Base-by-base conservation (phyloP, 345 rosid genomes). In the Garcia nutans region DNA sequence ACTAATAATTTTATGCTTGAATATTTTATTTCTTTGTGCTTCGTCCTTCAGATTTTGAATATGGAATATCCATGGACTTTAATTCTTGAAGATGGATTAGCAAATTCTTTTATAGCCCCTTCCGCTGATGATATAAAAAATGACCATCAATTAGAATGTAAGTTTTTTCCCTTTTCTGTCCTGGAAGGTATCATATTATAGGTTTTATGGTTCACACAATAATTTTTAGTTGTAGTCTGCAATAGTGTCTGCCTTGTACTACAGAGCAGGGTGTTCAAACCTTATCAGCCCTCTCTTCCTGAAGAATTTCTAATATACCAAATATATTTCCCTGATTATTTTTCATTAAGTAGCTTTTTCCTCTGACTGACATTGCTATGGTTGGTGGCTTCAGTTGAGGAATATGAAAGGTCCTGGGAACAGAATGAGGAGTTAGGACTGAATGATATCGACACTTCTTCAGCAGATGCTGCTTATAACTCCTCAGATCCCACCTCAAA, bases 401-500 rank as follows among this genome's bases (percentile, higher is more conserved):
- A 95, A 64, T 93, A 90, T 37, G 89, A 84, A 82, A 91, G 99
- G 67, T 88, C 97, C 15, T 92, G 97, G 97, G 98, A 95, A 70
- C 97, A 95, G 78, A 93, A 93, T 11, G 99, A 95, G 79, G 99
- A 95, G 59, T 77, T 95, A 80, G 97, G 97, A 81, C 86, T 95
- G 54, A 95, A 95, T 57, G 97, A 91, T 78, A 90, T 95, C 0
- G 96, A 93, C 77, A 95, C 99, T 57, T 85, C 94, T 23, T 86
- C 93, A 3, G 99, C 97, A 2, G 97, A 95, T 78, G 91, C 84
- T 65, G 94, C 97, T n/a, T 91, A 95, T 73, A 85, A 80, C 6
- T 23, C 70, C 6, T 17, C 69, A 0, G 65, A 77, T 2, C 31
- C 19, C 33, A 8, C 71, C 12, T 6, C 23, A 47, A 45, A 57